Conservation (phyloP, 2,329 filamentous ascomycete species). For the Ampelomyces quisqualis region DNA sequence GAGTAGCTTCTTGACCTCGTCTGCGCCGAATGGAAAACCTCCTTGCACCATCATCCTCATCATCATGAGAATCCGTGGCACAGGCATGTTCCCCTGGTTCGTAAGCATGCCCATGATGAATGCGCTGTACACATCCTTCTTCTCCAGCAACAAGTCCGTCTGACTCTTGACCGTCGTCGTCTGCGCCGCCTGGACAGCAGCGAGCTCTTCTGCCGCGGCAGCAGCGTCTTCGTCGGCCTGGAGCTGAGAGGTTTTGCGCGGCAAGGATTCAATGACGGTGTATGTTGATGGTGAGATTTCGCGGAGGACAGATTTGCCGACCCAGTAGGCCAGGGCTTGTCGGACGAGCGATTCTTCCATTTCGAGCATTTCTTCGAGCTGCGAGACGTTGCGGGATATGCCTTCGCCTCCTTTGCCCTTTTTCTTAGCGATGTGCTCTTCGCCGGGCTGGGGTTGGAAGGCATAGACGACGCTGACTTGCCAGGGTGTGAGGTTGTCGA, state of each 20-base stretch:
- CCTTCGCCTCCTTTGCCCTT: slow-evolving; percentile 22
- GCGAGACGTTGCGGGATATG: slow-evolving; percentile 44
- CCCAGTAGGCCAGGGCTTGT: slow-evolving; percentile 70
- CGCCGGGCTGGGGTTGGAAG: slow-evolving; percentile 60
- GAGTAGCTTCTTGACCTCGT: slow-evolving; percentile 81
- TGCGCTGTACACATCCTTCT: slow-evolving; percentile 77
- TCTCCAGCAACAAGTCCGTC: slow-evolving; percentile 64
- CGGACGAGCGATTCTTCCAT: slow-evolving; percentile 74
- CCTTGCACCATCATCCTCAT: slow-evolving; percentile 87
- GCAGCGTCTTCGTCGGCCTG: slow-evolving; percentile 39
- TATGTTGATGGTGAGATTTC: slow-evolving; percentile 54
- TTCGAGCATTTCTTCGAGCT: slow-evolving; percentile 58
- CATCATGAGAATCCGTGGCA: slow-evolving; percentile 86
- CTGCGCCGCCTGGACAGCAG: slow-evolving; percentile 42
- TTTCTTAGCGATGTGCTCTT: slow-evolving; percentile 24
- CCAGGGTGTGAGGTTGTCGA: slow-evolving; percentile 78
- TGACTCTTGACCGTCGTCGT: slow-evolving; percentile 54
- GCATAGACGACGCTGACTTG: slow-evolving; percentile 86
- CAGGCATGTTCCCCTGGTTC: slow-evolving; percentile 82
- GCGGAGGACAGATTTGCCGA: slow-evolving; percentile 65
- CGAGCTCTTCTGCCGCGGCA: slow-evolving; percentile 40
- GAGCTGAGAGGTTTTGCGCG: slow-evolving; percentile 16
- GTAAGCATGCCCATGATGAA: slow-evolving; percentile 96
- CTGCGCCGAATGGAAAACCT: slow-evolving; percentile 85
- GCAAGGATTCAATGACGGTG: slow-evolving; percentile 63